phyloP scores from a whole-genome alignment of 2,329 filamentous ascomycete species.

The Alternaria sp. region DNA sequence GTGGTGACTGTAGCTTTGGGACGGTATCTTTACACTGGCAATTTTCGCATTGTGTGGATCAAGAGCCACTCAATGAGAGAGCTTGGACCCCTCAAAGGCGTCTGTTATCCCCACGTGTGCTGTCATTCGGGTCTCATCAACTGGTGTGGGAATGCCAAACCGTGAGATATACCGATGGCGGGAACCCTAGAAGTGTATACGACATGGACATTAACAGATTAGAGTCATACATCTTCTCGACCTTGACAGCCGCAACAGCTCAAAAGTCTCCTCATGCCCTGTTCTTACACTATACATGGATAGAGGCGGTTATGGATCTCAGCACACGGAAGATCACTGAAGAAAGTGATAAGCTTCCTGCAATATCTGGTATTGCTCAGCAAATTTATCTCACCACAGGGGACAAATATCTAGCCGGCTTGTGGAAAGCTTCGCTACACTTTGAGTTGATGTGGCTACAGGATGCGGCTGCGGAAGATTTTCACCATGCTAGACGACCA shows the following conservation, averaged over 20 bases:
- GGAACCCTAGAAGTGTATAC: background rate
- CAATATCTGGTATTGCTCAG: background rate
- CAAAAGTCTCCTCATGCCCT: background rate
- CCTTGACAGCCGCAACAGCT: background rate
- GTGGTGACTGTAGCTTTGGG: background rate
- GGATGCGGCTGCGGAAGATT: background rate
- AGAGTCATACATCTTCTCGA: background rate
- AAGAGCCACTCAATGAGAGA: background rate
- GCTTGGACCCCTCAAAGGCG: background rate
- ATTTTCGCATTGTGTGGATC: background rate
- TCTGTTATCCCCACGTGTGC: background rate
- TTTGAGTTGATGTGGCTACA: constrained; percentile 2
- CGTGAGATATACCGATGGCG: background rate
- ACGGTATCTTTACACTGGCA: background rate
- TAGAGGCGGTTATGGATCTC: background rate
- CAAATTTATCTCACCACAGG: background rate
- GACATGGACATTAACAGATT: background rate
- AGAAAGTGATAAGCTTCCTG: constrained; percentile 2
- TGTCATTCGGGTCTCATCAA: background rate
- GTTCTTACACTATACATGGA: background rate
- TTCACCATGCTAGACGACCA: background rate
- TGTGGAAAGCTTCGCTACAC: background rate
- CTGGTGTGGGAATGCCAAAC: background rate
- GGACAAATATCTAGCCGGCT: background rate
- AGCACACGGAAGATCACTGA: background rate